phyloP scores from a whole-genome alignment of 2,329 filamentous ascomycete genomes.

The Arthrobotrys iridis region DNA sequence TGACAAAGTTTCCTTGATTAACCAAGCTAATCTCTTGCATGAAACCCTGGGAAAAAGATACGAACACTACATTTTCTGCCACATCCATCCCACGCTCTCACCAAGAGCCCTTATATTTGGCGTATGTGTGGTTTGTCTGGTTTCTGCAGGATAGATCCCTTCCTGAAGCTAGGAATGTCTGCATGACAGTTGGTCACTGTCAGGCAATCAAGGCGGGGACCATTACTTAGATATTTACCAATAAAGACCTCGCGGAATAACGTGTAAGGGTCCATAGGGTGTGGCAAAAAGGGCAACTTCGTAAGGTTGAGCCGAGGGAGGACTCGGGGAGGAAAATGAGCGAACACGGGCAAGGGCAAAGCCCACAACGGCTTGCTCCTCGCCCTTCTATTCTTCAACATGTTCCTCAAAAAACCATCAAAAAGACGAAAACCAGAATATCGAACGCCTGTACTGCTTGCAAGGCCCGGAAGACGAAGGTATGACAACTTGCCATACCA shows the following conservation, averaged over 20 bases:
- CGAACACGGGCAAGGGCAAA: slow-evolving; percentile 39
- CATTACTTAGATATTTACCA: slow-evolving; percentile 21
- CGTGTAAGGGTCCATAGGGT: slow-evolving; percentile 23
- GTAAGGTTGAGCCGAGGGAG: slow-evolving; percentile 23
- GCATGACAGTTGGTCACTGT: slow-evolving; percentile 13
- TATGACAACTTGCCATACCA: slow-evolving; percentile 7
- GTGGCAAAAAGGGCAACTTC: slow-evolving; percentile 24
- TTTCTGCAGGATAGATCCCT: slow-evolving; percentile 23
- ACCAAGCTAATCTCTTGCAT: slow-evolving; percentile 26
- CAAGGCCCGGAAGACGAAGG: slow-evolving; percentile 52
- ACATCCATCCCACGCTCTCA: slow-evolving; percentile 18
- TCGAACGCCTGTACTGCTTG: slow-evolving; percentile 52
- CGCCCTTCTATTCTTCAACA: slow-evolving; percentile 51
- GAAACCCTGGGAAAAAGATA: slow-evolving; percentile 7
- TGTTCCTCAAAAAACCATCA: slow-evolving; percentile 49
- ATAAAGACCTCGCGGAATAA: slow-evolving; percentile 18
- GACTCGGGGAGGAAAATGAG: slow-evolving; percentile 39
- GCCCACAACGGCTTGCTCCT: slow-evolving; percentile 46
- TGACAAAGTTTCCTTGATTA: slow-evolving; percentile 9
- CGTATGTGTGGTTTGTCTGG: neutral
- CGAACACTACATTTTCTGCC: slow-evolving; percentile 23
- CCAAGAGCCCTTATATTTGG: slow-evolving; percentile 27
- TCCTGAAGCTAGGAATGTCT: neutral
- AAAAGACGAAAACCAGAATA: slow-evolving; percentile 50
- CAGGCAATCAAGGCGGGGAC: slow-evolving; percentile 9